A percentile compares a stretch with the other conserved stretches of the same genome.
phyloP scores from a whole-genome alignment of 129 eudicot genomes.

The Escallonia rubra region DNA sequence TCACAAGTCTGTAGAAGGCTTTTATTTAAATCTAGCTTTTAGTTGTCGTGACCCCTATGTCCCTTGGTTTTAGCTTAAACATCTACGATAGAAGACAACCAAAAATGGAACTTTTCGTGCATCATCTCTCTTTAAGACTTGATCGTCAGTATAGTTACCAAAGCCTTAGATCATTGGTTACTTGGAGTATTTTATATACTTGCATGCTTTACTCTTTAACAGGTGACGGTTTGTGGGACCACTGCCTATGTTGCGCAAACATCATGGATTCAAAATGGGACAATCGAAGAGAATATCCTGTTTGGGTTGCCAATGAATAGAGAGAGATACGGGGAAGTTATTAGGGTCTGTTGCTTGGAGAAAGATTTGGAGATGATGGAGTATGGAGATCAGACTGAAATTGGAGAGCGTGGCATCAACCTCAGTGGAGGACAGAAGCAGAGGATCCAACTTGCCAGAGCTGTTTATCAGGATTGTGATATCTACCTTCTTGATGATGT shows the following conservation, averaged over 20 bases:
- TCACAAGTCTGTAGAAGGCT: neutral
- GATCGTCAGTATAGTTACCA: neutral
- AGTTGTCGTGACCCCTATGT: too few relatives aligned
- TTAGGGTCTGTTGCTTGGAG: constrained; percentile 72
- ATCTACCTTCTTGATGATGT: constrained; percentile 90
- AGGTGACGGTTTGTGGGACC: constrained; percentile 81
- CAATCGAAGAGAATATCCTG: constrained; percentile 63
- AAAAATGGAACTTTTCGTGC: too few relatives aligned
- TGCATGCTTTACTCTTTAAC: constrained; percentile 8
- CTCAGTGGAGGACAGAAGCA: constrained; percentile 97
- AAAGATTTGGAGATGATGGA: constrained; percentile 94
- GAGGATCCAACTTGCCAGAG: constrained; percentile 87
- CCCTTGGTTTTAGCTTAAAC: too few relatives aligned
- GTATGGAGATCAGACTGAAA: constrained; percentile 87
- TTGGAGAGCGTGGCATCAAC: constrained; percentile 86
- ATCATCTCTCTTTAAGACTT: too few relatives aligned
- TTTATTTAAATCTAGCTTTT: too few relatives aligned
- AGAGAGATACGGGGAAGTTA: constrained; percentile 51
- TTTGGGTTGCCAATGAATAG: constrained; percentile 74
- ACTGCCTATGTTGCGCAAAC: constrained; percentile 96
- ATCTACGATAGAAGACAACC: too few relatives aligned
- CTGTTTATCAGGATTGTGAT: constrained; percentile 88
- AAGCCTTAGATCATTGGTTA: neutral
- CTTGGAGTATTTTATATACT: neutral
- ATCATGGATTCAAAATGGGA: constrained; percentile 84